Conservation (phyloP, 1,284 basidiomycete genomes). For the Ganoderma lingzhi region DNA sequence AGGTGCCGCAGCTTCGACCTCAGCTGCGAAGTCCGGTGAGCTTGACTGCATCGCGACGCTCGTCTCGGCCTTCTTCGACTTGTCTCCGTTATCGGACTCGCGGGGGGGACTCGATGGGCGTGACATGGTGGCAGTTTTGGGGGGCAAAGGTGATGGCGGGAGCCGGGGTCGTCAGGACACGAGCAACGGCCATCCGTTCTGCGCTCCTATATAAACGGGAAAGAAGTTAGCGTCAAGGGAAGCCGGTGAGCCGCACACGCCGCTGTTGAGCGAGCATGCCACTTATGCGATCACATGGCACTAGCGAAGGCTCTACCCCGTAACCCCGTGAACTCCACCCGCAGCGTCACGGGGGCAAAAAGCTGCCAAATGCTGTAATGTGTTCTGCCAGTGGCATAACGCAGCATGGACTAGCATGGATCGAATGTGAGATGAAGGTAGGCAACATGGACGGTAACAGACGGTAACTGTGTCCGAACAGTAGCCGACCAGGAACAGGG, state of each 20-base stretch:
- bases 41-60: slow-evolving; percentile 17
- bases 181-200: slow-evolving; percentile 10
- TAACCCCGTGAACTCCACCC: slow-evolving; percentile 28
- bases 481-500: not conserved
- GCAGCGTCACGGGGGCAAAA: not conserved
- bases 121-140: slow-evolving; percentile 21
- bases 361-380: not conserved
- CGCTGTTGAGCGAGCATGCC: not conserved
- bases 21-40: slow-evolving; percentile 26
- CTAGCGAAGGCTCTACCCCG: slow-evolving; percentile 21
- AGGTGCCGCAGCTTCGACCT: slow-evolving; percentile 39
- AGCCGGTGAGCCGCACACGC: not conserved
- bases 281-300: slow-evolving; percentile 27
- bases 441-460: not conserved
- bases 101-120: slow-evolving; percentile 20
- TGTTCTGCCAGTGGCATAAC: not conserved
- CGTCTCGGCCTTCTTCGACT: slow-evolving; percentile 25
- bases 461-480: not conserved
- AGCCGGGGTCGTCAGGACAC: not conserved
- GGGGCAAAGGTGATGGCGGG: not conserved
- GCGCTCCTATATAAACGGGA: slow-evolving; percentile 19
- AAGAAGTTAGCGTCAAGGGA: slow-evolving; percentile 8
- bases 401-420: not conserved
- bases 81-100: slow-evolving; percentile 12
- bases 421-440: not conserved